Conservation (phyloP, 2,329 filamentous ascomycete species). For the Coniella vitis region DNA sequence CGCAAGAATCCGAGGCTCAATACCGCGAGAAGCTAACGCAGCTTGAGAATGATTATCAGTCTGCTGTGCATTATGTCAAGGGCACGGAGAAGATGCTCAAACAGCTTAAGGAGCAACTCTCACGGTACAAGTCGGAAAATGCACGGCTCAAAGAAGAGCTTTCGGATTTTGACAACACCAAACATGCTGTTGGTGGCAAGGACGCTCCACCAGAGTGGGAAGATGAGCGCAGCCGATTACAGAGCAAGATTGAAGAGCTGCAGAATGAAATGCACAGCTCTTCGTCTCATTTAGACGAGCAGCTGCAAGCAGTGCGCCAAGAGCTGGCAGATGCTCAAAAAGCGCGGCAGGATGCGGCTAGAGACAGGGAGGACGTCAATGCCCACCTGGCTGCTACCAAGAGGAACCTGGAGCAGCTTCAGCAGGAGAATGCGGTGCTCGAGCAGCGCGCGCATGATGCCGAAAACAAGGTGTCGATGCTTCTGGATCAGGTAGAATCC, state of each 20-base stretch:
- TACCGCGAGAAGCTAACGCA: conserved; percentile 92
- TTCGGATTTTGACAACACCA: conserved; percentile 54
- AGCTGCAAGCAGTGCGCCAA: conserved; percentile 61
- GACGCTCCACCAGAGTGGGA: conserved; percentile 62
- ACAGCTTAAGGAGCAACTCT: conserved; percentile 96
- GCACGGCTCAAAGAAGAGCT: conserved; percentile 74
- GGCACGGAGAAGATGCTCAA: conserved; percentile 99
- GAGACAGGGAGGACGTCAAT: conserved; percentile 45
- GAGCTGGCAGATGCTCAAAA: conserved; percentile 59
- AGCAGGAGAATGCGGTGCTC: conserved; percentile 72
- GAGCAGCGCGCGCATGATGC: conserved; percentile 83
- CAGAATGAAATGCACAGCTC: conserved; percentile 63
- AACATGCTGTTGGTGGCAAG: conserved; percentile 30
- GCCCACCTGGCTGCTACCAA: conserved; percentile 53
- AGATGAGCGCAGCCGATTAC: conserved; percentile 60
- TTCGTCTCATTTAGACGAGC: conserved; percentile 61
- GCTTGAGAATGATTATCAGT: conserved; percentile 95
- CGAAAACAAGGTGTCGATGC: conserved; percentile 84
- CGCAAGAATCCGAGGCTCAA: conserved; percentile 78
- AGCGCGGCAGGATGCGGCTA: conserved; percentile 62
- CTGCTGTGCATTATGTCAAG: conserved; percentile 95
- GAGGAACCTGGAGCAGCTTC: conserved; percentile 71
- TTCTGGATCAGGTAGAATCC: conserved; percentile 89
- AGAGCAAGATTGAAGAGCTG: conserved; percentile 60
- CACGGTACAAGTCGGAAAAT: conserved; percentile 85